These are phyloP conservation scores for Escallonia rubra DNA, from an alignment of 129 eudicot species.

Conservation along the genomic window DNA sequence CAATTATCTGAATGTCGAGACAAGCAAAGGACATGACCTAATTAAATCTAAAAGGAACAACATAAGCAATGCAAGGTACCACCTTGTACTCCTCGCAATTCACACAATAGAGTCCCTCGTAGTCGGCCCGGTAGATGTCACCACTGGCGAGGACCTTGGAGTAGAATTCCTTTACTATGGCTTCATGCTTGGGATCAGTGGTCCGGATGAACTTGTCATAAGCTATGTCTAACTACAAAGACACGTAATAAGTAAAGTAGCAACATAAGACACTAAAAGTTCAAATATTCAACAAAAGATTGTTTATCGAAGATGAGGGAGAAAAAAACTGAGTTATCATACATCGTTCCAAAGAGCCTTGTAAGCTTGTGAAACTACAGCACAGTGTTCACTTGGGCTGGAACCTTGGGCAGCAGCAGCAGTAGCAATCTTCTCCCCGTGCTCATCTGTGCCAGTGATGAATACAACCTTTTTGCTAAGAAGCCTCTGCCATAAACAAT, in stretches of 20 bases:
- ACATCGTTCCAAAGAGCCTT: constrained; percentile 85
- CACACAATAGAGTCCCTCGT: constrained; percentile 96
- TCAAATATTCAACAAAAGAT: constrained; percentile 5
- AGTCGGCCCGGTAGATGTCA: constrained; percentile 90
- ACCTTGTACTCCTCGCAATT: constrained; percentile 99
- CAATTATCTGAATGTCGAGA: background rate
- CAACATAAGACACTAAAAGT: background rate
- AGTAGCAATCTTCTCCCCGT: constrained; percentile 97
- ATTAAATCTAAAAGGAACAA: background rate
- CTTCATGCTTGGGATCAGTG: constrained; percentile 80
- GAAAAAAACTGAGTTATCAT: constrained; percentile 3
- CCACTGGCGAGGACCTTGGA: constrained; percentile 84
- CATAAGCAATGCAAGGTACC: background rate
- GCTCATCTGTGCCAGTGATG: constrained; percentile 95
- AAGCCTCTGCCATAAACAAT: constrained; percentile 63
- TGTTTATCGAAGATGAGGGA: background rate
- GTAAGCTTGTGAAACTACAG: constrained; percentile 73
- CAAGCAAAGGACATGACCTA: background rate
- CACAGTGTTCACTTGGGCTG: constrained; percentile 81
- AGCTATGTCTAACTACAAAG: constrained; percentile 72
- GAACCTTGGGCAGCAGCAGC: constrained; percentile 83
- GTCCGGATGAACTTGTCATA: constrained; percentile 97
- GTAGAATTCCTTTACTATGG: constrained; percentile 84
- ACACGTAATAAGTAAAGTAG: constrained; percentile 8
- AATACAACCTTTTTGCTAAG: constrained; percentile 80